Evolutionary conservation across 441 rosid species (phyloP), one percentile per base, ranked within the genome.

Genomic region (Kokia cookei): DNA sequence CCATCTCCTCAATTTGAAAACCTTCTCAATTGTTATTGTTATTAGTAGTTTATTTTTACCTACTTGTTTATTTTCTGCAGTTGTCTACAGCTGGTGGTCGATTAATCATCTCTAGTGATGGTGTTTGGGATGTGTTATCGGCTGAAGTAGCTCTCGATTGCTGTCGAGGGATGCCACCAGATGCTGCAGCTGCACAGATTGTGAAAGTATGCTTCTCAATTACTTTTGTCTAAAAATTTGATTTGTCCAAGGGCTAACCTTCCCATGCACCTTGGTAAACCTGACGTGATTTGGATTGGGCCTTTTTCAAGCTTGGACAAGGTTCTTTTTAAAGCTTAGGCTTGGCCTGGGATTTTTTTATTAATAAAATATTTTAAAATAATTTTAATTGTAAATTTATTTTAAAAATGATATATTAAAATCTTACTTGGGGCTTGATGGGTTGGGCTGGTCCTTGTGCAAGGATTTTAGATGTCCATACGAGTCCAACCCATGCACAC

Each of bases 71-170:
- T 65, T 10, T 65, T 77, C 65, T 91, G 84, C 88, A 96, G 99
- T 79, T 93, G 83, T 92, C 98, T 79, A 82, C 93, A 0, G 88
- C 81, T 57, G 99, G 99, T 76, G 99, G 99, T 69, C 84, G 99
- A 79, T 85, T 96, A 76, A 86, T 96, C 32, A 88, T 96, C 73
- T 87, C 97, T 45, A 96, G 99, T 84, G 99, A 96, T 64, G 99
- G 99, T 80, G 99, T 96, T 70, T 96, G 99, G 99, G 99, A 96
- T 87, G 91, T 88, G 73, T 50, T 96, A 71, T 87, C 86, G 63
- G 97, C 97, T 5, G 99, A 96, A 76, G 81, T 19, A 73, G 92
- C 96, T 72, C 87, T 93, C 77, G 94, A 90, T 68, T 96, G 99
- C 82, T 92, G 93, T 74, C 96, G 96, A 53, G 97, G 99, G 68